A percentile compares a stretch with the other conserved stretches of the same genome.
Conservation (phyloP, 108 stramenopile genomes). For the Parietichytrium sp. region DNA sequence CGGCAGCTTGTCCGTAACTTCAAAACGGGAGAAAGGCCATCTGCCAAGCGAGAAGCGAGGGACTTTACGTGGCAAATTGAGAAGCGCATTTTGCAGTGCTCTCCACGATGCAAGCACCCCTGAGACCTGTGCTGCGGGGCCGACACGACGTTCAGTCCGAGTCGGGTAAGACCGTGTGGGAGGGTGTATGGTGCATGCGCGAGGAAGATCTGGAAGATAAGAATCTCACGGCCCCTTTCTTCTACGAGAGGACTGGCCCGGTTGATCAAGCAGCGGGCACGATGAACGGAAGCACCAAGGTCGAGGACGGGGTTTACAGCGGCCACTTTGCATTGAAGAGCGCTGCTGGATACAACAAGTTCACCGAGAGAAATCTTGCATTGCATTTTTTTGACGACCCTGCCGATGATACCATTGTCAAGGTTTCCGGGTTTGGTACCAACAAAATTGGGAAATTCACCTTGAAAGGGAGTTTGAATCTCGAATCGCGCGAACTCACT, state of each 20-base stretch:
- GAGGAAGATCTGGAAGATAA: background rate
- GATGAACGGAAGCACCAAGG: background rate
- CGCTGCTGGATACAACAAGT: background rate
- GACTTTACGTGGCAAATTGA: too few species aligned
- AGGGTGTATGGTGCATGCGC: slow-evolving; percentile 7
- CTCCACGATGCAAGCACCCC: too few species aligned
- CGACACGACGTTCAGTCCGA: too few species aligned
- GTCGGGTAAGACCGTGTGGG: too few species aligned
- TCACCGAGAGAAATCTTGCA: background rate
- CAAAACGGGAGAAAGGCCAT: too few species aligned
- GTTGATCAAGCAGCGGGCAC: background rate
- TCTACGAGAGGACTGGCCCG: background rate
- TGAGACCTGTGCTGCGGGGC: too few species aligned
- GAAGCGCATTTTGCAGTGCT: too few species aligned
- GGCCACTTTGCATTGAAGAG: background rate
- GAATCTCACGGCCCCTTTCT: background rate
- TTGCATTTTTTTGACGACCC: background rate
- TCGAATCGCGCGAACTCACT: background rate
- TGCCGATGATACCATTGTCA: background rate
- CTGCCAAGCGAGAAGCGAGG: too few species aligned
- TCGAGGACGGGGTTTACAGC: background rate
- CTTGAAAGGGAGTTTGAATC: background rate
- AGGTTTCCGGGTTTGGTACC: background rate
- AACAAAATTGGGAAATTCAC: slow-evolving; percentile 26
- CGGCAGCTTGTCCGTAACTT: too few species aligned